Conservation (phyloP, 805 yeast genomes). For the Saccharomycopsis sp. region DNA sequence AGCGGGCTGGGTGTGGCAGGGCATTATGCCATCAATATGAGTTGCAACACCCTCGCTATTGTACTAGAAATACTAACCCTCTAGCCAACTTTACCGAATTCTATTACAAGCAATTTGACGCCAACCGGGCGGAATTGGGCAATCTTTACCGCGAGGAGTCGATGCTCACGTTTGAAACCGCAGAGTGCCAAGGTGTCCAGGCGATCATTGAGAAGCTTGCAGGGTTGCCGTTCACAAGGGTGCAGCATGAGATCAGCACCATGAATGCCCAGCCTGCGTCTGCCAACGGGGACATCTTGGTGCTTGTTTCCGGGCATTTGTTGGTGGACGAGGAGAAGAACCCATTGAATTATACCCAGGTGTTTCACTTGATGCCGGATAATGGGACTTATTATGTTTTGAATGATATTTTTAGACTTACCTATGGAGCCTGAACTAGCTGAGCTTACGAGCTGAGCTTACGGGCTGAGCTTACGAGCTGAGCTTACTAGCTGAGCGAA, state of each 20-base stretch:
- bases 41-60: too few species aligned
- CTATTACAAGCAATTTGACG: slow-evolving; percentile 91
- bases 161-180: slow-evolving; percentile 93
- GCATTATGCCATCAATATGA: too few species aligned
- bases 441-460: not conserved
- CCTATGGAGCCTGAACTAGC: not conserved
- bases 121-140: slow-evolving; percentile 86
- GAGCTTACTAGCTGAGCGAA: not conserved
- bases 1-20: too few species aligned
- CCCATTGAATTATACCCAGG: slow-evolving; percentile 95
- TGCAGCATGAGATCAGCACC: slow-evolving; percentile 86
- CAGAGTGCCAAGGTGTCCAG: slow-evolving; percentile 91
- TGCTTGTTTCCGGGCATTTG: slow-evolving; percentile 95
- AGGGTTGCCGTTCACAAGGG: slow-evolving; percentile 83
- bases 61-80: slow-evolving; percentile 9
- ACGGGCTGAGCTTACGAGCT: not conserved
- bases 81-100: slow-evolving; percentile 80
- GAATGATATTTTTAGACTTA: slow-evolving; percentile 94
- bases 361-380: slow-evolving; percentile 93
- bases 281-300: slow-evolving; percentile 84
- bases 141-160: slow-evolving; percentile 87
- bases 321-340: slow-evolving; percentile 87
- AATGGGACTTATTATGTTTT: slow-evolving; percentile 85
- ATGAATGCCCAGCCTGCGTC: slow-evolving; percentile 98
- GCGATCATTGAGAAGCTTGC: slow-evolving; percentile 86